Percentiles rank a stretch among this genome's conserved stretches.
Conservation (phyloP, 805 yeast genomes). For the Starmerella asiatica region DNA sequence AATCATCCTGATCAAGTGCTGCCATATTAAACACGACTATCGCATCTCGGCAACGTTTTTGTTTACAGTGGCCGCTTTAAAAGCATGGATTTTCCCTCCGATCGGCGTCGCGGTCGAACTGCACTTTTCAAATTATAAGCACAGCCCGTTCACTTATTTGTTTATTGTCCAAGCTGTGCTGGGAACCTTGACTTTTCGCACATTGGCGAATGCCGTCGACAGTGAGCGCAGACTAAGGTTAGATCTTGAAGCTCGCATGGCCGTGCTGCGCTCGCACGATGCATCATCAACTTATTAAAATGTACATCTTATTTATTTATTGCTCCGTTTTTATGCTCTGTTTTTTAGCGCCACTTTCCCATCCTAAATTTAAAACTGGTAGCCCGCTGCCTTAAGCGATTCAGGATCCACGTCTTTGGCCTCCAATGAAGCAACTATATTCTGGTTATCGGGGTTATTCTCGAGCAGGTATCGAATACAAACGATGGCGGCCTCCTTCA, state of each 20-base stretch:
- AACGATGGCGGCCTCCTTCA: slow-evolving; percentile 63
- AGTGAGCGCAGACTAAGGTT: slow-evolving; percentile 6
- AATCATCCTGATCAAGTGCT: slow-evolving; percentile 1
- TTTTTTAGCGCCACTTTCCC: slow-evolving; percentile 53
- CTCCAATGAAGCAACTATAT: slow-evolving; percentile 61
- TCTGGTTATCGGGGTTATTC: slow-evolving; percentile 56
- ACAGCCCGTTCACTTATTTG: neutral
- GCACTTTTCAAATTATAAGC: neutral
- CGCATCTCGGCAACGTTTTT: neutral
- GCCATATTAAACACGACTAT: neutral
- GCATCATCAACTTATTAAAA: neutral
- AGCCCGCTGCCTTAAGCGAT: slow-evolving; percentile 57
- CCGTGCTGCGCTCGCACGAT: too few relatives aligned
- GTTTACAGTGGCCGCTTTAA: neutral
- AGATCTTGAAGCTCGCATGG: slow-evolving; percentile 10
- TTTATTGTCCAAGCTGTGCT: slow-evolving; percentile 3
- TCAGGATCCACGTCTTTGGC: slow-evolving; percentile 54
- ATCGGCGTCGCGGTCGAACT: slow-evolving; percentile 6
- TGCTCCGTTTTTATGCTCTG: neutral
- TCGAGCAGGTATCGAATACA: slow-evolving; percentile 59
- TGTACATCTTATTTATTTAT: slow-evolving; percentile 13
- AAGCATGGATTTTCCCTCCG: slow-evolving; percentile 4
- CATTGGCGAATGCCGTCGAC: slow-evolving; percentile 1
- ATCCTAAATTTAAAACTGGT: slow-evolving; percentile 53
- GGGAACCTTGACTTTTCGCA: neutral